Percentiles rank a stretch among this genome's conserved stretches.
Evolutionary conservation across 192 early-diverging fungal genomes (phyloP).

Genomic region (Coemansia asiatica): DNA sequence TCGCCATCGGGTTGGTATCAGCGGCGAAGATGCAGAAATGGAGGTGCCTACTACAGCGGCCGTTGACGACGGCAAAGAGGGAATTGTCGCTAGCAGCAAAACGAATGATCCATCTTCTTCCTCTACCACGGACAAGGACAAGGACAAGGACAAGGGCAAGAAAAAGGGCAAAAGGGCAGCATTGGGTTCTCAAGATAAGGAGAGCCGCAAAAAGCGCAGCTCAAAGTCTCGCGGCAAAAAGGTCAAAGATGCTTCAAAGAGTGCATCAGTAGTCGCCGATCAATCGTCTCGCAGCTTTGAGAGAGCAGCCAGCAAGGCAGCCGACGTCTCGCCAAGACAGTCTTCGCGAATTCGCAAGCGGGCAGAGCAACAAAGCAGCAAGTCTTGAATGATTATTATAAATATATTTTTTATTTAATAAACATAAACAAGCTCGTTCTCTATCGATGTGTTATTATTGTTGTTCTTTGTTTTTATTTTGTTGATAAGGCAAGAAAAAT

Average conservation of each 20-base stretch:
- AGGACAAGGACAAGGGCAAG: no score
- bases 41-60: not conserved
- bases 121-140: slow-evolving; percentile 7
- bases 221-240: slow-evolving; percentile 3
- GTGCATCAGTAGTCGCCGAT: not conserved
- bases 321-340: slow-evolving; percentile 5
- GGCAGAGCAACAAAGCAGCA: not conserved
- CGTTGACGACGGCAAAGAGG: not conserved
- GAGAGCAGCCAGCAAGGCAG: slow-evolving; percentile 15
- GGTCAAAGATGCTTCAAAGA: not conserved
- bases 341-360: slow-evolving; percentile 35
- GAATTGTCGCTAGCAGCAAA: not conserved
- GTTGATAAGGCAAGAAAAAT: not conserved
- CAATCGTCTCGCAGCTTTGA: slow-evolving; percentile 16
- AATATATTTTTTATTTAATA: not conserved
- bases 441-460: no score
- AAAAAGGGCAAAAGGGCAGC: not conserved
- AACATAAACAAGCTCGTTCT: no score
- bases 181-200: not conserved
- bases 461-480: no score
- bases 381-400: not conserved
- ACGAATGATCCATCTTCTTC: not conserved
- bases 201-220: not conserved
- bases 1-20: slow-evolving; percentile 19
- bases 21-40: not conserved